Percentiles rank a stretch among this genome's conserved stretches.
Conservation (phyloP, 352 stramenopile species). For the Globisporangium ultimum region DNA sequence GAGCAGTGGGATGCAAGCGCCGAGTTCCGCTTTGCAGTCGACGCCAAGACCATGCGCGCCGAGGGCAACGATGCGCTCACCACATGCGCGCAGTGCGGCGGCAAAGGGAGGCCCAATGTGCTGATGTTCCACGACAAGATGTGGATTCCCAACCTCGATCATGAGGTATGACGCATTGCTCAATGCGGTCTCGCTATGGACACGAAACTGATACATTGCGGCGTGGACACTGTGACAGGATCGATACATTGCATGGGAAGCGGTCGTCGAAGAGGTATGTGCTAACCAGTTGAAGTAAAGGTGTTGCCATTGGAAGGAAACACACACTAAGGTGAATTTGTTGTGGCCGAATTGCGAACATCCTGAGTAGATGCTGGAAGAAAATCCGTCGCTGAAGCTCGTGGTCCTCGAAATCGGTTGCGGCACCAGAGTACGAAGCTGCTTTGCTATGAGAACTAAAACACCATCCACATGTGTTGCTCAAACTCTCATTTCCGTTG, state of each 20-base stretch:
- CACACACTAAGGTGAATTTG: too few relatives aligned
- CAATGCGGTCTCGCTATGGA: neutral
- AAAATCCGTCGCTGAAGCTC: conserved; percentile 51
- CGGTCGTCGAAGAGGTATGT: conserved; percentile 63
- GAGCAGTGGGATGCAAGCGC: conserved; percentile 52
- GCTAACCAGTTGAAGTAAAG: neutral
- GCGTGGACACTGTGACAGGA: conserved; percentile 23
- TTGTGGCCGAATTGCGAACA: neutral
- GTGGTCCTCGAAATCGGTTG: conserved; percentile 85
- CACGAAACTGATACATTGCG: neutral
- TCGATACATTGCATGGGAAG: conserved; percentile 74
- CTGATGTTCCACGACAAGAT: conserved; percentile 91
- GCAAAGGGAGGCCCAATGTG: conserved; percentile 77
- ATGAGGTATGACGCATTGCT: conserved; percentile 38
- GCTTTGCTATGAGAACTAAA: neutral
- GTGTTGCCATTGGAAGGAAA: neutral
- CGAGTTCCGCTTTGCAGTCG: conserved; percentile 59
- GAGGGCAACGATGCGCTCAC: conserved; percentile 22
- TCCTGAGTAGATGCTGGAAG: conserved; percentile 54
- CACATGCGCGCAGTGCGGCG: conserved; percentile 54
- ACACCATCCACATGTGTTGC: too few relatives aligned
- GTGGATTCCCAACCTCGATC: conserved; percentile 69
- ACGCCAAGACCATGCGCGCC: conserved; percentile 63
- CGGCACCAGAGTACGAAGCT: conserved; percentile 47
- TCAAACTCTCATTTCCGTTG: neutral